These are phyloP conservation scores for Rhazya stricta DNA, from an alignment of 257 asterid species.

Conservation along the genomic window DNA sequence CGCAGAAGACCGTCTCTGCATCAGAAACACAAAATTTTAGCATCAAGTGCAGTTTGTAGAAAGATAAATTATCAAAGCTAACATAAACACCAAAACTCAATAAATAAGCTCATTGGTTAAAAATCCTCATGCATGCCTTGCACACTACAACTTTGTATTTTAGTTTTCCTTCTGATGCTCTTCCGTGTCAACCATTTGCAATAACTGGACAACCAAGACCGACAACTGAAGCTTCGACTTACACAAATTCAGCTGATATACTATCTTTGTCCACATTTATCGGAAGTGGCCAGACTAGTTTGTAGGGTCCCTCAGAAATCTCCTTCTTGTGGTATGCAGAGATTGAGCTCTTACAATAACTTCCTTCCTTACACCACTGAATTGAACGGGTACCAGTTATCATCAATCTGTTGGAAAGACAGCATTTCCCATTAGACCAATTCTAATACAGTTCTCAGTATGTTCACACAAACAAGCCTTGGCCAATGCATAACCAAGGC, in stretches of 20 bases:
- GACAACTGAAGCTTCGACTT: conserved; percentile 23
- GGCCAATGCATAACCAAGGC: background rate
- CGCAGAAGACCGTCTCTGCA: conserved; percentile 73
- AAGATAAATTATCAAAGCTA: background rate
- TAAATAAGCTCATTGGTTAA: background rate
- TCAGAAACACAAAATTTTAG: conserved; percentile 12
- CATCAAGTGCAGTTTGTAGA: background rate
- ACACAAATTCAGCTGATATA: conserved; percentile 76
- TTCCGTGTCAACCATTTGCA: background rate
- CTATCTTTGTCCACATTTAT: conserved; percentile 46
- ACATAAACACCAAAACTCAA: background rate
- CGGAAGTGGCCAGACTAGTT: conserved; percentile 71
- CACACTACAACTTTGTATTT: background rate
- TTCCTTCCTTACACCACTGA: conserved; percentile 24
- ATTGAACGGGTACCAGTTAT: conserved; percentile 53
- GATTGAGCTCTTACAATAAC: conserved; percentile 26
- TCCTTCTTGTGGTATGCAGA: conserved; percentile 56
- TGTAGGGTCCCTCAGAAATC: conserved; percentile 61
- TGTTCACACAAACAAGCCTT: background rate
- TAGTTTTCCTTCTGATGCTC: background rate
- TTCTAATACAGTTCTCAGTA: background rate
- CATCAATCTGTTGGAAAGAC: conserved; percentile 46
- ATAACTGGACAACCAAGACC: background rate
- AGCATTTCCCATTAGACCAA: conserved; percentile 12
- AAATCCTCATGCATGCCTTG: background rate